A percentile compares a stretch with the other conserved stretches of the same genome.
Conservation (phyloP, 2,329 filamentous ascomycete genomes). For the Grosmannia serpens region DNA sequence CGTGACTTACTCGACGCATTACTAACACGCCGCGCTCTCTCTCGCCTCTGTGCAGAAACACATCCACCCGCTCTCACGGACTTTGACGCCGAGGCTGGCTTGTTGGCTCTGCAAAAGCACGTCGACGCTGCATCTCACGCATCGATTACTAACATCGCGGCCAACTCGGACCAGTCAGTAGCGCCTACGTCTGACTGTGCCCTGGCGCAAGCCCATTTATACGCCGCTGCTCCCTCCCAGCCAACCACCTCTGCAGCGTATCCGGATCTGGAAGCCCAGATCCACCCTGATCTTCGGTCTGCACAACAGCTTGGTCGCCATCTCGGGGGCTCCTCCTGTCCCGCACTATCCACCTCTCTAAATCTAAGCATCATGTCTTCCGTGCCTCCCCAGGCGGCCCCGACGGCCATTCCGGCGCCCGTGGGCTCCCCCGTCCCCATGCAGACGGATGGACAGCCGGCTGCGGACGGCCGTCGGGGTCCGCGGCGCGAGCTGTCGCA, state of each 20-base stretch:
- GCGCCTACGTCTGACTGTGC: neutral
- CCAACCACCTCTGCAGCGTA: neutral
- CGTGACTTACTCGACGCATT: neutral
- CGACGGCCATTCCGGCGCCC: constrained; percentile 17
- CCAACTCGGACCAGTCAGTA: neutral
- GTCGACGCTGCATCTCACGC: constrained; percentile 3
- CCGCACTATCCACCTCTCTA: neutral
- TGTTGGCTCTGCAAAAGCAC: constrained; percentile 9
- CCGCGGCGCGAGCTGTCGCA: constrained; percentile 88
- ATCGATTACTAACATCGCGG: neutral
- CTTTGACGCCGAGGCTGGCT: constrained; percentile 6
- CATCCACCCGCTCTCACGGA: neutral
- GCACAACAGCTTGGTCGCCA: neutral
- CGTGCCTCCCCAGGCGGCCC: constrained; percentile 11
- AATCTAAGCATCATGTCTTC: constrained; percentile 4
- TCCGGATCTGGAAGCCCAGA: constrained; percentile 6
- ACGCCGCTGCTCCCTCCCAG: constrained; percentile 1
- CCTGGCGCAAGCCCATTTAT: neutral
- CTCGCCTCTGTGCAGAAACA: neutral
- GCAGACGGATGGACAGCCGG: constrained; percentile 14
- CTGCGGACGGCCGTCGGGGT: constrained; percentile 54
- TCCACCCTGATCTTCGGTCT: constrained; percentile 10
- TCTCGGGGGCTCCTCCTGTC: neutral
- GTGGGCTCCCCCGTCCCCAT: constrained; percentile 14
- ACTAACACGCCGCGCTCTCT: neutral